Evolutionary conservation across 768 basidiomycete genomes (phyloP).

Genomic region (Serendipita vermifera): DNA sequence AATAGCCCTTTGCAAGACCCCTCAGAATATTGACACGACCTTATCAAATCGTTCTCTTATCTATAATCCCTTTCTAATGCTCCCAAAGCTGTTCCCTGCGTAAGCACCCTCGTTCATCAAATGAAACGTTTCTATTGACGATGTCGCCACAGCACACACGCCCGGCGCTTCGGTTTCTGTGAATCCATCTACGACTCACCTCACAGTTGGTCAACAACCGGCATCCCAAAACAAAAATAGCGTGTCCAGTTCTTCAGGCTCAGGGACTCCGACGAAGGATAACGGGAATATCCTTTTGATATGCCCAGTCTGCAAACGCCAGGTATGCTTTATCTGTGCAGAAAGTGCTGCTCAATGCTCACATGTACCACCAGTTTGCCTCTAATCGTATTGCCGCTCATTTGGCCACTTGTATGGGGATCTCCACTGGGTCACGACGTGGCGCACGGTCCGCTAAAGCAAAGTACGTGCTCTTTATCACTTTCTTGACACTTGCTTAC

Average conservation of each 20-base stretch:
- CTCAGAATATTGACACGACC: neutral
- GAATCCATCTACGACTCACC: neutral
- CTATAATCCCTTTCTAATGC: no score
- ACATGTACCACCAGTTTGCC: neutral
- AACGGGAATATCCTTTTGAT: neutral
- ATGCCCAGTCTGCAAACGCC: neutral
- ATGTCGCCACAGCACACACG: neutral
- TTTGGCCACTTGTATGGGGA: neutral
- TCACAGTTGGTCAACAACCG: neutral
- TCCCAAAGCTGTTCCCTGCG: neutral
- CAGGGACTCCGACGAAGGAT: neutral
- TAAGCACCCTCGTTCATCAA: neutral
- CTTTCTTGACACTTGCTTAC: neutral
- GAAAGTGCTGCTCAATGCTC: neutral
- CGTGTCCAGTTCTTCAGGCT: neutral
- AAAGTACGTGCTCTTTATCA: neutral
- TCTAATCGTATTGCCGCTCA: neutral
- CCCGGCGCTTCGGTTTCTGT: neutral
- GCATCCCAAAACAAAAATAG: neutral
- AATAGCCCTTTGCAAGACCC: neutral
- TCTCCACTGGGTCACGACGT: neutral
- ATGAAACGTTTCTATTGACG: no score
- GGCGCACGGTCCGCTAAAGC: neutral
- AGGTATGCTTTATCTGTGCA: neutral
- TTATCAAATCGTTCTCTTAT: neutral